phyloP scores from a whole-genome alignment of 2,329 filamentous ascomycete genomes.

The Colletotrichum camelliae region DNA sequence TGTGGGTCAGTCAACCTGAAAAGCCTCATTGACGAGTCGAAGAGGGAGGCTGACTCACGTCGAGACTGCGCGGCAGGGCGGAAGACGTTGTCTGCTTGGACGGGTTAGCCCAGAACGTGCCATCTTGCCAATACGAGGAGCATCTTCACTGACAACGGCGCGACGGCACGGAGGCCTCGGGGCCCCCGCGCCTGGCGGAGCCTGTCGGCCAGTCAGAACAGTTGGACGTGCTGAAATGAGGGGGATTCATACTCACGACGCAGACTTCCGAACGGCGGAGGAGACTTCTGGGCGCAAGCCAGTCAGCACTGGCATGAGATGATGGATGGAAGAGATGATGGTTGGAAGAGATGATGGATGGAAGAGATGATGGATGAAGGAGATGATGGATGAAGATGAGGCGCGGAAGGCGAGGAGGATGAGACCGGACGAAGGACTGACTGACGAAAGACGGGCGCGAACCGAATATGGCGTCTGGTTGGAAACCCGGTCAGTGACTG shows the following conservation, averaged over 20 bases:
- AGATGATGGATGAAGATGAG: not conserved
- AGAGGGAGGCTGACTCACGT: not conserved
- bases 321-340: too few species aligned
- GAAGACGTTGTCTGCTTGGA: not conserved
- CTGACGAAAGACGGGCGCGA: not conserved
- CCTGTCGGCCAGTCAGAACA: not conserved
- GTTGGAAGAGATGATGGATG: too few species aligned
- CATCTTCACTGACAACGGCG: not conserved
- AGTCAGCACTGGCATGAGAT: not conserved
- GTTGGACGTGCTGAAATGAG: not conserved
- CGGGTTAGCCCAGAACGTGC: not conserved
- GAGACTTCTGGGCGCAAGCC: not conserved
- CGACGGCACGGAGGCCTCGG: not conserved
- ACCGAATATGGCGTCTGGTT: not conserved
- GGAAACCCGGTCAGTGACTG: not conserved
- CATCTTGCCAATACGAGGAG: not conserved
- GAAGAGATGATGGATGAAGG: too few species aligned
- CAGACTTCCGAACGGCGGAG: not conserved
- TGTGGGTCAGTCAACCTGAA: not conserved
- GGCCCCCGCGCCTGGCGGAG: not conserved
- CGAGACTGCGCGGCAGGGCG: not conserved
- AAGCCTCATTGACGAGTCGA: not conserved
- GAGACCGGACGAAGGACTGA: not conserved
- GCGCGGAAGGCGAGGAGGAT: not conserved
- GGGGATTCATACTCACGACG: not conserved